Conservation (phyloP, 2,329 filamentous ascomycete genomes). For the Exophiala sp. region DNA sequence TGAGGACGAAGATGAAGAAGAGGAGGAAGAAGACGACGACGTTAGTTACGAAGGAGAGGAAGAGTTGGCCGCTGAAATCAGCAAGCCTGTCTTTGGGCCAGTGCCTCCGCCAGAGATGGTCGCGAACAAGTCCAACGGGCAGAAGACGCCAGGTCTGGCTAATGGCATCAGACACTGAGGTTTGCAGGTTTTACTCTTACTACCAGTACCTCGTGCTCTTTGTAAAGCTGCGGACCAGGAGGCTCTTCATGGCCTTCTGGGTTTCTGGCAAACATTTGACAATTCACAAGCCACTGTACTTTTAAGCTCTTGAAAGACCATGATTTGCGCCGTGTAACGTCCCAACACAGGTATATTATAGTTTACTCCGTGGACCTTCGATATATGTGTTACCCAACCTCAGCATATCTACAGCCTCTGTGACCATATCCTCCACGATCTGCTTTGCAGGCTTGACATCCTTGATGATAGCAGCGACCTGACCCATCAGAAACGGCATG, state of each 20-base stretch:
- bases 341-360: conserved; percentile 4
- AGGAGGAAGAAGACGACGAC: conserved; percentile 52
- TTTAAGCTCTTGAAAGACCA: background rate
- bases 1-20: conserved; percentile 59
- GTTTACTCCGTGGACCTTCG: conserved; percentile 20
- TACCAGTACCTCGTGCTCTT: background rate
- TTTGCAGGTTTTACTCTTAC: background rate
- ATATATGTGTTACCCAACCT: conserved; percentile 62
- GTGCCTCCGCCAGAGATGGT: conserved; percentile 51
- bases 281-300: background rate
- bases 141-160: conserved; percentile 35
- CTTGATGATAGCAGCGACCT: conserved; percentile 75
- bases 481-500: conserved; percentile 86
- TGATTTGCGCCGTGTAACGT: background rate
- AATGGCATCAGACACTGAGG: conserved; percentile 40
- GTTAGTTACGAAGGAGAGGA: conserved; percentile 60
- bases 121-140: conserved; percentile 46
- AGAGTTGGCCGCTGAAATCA: conserved; percentile 39
- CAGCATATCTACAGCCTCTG: conserved; percentile 67
- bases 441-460: conserved; percentile 75
- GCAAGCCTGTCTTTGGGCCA: conserved; percentile 46
- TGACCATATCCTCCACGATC: conserved; percentile 90
- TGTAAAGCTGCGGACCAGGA: background rate
- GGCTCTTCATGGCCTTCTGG: background rate
- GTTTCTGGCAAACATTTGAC: background rate